phyloP scores from a whole-genome alignment of 805 yeast species.

The Metschnikowia bowlesiae region DNA sequence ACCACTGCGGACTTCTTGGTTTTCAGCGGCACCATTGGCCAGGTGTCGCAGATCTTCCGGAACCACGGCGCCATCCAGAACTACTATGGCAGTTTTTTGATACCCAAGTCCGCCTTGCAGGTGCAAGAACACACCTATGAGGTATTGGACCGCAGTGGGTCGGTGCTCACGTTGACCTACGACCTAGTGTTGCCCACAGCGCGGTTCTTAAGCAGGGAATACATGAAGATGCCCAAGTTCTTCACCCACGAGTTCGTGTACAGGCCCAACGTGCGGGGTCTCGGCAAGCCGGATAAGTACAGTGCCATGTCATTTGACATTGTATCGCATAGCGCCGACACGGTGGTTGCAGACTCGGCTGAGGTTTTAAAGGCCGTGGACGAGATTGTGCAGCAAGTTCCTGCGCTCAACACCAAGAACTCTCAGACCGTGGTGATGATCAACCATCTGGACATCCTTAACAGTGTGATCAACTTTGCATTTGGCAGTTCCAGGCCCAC shows the following conservation, averaged over 20 bases:
- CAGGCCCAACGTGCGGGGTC: slow-evolving; percentile 54
- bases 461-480: slow-evolving; percentile 59
- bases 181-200: slow-evolving; percentile 91
- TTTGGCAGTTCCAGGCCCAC: slow-evolving; percentile 66
- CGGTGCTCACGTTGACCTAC: slow-evolving; percentile 82
- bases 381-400: slow-evolving; percentile 63
- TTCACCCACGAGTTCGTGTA: slow-evolving; percentile 79
- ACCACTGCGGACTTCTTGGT: slow-evolving; percentile 47
- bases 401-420: slow-evolving; percentile 51
- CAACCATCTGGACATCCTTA: slow-evolving; percentile 78
- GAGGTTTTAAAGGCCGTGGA: slow-evolving; percentile 81
- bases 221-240: slow-evolving; percentile 50
- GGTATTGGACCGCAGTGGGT: slow-evolving; percentile 79
- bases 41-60: slow-evolving; percentile 59
- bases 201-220: slow-evolving; percentile 66
- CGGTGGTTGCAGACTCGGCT: slow-evolving; percentile 52
- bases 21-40: slow-evolving; percentile 55
- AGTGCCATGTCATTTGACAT: slow-evolving; percentile 88
- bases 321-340: slow-evolving; percentile 39
- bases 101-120: slow-evolving; percentile 74
- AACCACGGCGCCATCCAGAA: slow-evolving; percentile 87
- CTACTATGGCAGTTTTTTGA: slow-evolving; percentile 56
- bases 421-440: slow-evolving; percentile 57
- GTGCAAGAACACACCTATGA: slow-evolving; percentile 67
- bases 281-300: slow-evolving; percentile 68